Evolutionary conservation across 1,284 basidiomycete species (phyloP).

Genomic region (Apiotrichum siamense): DNA sequence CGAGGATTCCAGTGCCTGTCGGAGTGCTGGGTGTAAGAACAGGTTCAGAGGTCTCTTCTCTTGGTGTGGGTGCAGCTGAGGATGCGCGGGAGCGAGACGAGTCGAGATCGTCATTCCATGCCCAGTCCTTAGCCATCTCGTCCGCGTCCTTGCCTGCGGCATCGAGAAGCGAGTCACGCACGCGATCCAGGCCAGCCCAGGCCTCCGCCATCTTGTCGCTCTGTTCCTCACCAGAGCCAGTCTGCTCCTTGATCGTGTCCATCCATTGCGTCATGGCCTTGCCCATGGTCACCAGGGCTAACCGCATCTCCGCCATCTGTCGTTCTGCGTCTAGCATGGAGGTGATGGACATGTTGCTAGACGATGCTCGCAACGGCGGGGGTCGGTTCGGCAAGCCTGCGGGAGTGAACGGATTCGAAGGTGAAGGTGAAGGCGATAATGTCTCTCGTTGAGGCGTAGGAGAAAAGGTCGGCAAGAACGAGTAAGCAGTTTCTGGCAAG

Average conservation of each 20-base stretch:
- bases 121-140: slow-evolving; percentile 40
- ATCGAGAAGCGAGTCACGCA: slow-evolving; percentile 35
- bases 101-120: slow-evolving; percentile 41
- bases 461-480: slow-evolving; percentile 40
- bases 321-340: slow-evolving; percentile 38
- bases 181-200: slow-evolving; percentile 27
- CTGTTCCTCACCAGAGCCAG: background rate
- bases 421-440: background rate
- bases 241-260: slow-evolving; percentile 14
- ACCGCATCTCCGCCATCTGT: slow-evolving; percentile 40
- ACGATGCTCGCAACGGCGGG: slow-evolving; percentile 10
- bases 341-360: slow-evolving; percentile 25
- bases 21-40: background rate
- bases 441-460: slow-evolving; percentile 13
- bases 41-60: background rate
- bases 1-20: background rate
- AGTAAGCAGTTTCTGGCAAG: slow-evolving; percentile 59
- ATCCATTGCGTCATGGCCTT: slow-evolving; percentile 43
- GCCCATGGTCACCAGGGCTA: slow-evolving; percentile 45
- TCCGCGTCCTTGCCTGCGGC: slow-evolving; percentile 37
- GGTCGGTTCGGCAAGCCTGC: slow-evolving; percentile 20
- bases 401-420: background rate
- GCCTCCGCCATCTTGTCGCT: slow-evolving; percentile 10
- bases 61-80: background rate
- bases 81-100: slow-evolving; percentile 15